Evolutionary conservation across 169 alveolate species (phyloP).

Genomic region (Eimeria brunetti): DNA sequence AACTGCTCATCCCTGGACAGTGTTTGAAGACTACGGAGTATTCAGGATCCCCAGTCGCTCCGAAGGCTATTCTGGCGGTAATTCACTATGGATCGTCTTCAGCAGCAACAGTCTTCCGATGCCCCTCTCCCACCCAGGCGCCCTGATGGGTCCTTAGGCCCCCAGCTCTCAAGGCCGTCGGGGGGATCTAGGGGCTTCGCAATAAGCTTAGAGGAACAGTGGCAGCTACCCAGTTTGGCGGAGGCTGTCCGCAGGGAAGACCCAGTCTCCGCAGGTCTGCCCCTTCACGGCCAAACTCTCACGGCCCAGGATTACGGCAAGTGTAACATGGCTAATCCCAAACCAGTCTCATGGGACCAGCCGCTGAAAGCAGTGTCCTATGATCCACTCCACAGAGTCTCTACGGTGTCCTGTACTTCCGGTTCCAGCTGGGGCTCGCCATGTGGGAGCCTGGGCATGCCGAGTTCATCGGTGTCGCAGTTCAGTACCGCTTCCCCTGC

Average conservation of each 20-base stretch:
- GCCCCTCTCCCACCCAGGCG: constrained; percentile 16
- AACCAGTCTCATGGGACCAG: not conserved
- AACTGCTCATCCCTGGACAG: not conserved
- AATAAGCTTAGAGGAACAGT: constrained; percentile 17
- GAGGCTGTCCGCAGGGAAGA: not conserved
- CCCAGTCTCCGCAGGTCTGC: constrained; percentile 8
- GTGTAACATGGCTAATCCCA: not conserved
- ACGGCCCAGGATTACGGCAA: constrained; percentile 20
- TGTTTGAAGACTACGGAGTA: not conserved
- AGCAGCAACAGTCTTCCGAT: not conserved
- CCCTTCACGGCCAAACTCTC: constrained; percentile 7
- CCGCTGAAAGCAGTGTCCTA: not conserved
- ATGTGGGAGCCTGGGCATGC: constrained; percentile 31
- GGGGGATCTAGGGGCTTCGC: constrained; percentile 5
- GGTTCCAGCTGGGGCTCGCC: constrained; percentile 36
- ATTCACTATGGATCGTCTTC: constrained; percentile 15
- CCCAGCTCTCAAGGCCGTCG: not conserved
- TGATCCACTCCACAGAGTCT: not conserved
- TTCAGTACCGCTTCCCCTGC: constrained; percentile 34
- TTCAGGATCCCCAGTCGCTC: not conserved
- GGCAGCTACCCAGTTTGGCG: constrained; percentile 1
- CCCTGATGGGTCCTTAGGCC: not conserved
- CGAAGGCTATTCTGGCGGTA: not conserved
- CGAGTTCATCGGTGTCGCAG: constrained; percentile 28
- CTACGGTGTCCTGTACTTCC: not conserved